Base-by-base conservation (phyloP, 768 basidiomycete species). In the Pulveroboletus frians region DNA sequence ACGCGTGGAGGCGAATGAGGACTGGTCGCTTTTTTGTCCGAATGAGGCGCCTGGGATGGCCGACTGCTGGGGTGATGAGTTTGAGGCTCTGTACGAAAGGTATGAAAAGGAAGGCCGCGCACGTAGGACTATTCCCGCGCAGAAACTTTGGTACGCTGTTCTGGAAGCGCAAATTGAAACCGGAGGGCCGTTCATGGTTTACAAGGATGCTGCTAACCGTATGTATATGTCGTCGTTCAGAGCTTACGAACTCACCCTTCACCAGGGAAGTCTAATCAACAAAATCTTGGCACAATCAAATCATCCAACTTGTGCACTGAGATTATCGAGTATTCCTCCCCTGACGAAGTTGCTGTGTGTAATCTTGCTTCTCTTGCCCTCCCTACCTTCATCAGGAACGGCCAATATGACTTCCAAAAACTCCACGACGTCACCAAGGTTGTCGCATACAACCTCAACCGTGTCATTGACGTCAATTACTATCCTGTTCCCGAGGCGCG, bases 301-400 rank as follows among this genome's bases (percentile, higher is more conserved):
- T 97, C 93, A 1, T 97, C 95, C 43, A 99, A 99, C 67, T 76
- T 99, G 40, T 99, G 96, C 76, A 98, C 95, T 5, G 96, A 98
- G 69, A 98, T 99, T 67, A 88, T 99, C 68, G 90, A 99, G 70
- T 98, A 97, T 74, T 95, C 92, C 39, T 79, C 95, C 10, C 92
- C 96, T 1, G 96, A 98, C 47, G 96, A 98, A 69, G 91, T 85
- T 32, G 96, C 96, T 32, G 96, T 98, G 29, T 99, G 96, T 79
- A 99, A 98, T 70, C 82, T 99, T 44, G 96, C 96, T 7, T 99
- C 96, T 10, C 79, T 99, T 55, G 92, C 96, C 3, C 82, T 98
- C 2, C 95, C 96, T 5, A 83, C 90, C 17, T 99, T 88, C 74
- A 83, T 99, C 70, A 75, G 74, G 50, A 78, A 85, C 52, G 87